phyloP scores from a whole-genome alignment of 495 filamentous ascomycete species.

The Talaromyces adpressus region DNA sequence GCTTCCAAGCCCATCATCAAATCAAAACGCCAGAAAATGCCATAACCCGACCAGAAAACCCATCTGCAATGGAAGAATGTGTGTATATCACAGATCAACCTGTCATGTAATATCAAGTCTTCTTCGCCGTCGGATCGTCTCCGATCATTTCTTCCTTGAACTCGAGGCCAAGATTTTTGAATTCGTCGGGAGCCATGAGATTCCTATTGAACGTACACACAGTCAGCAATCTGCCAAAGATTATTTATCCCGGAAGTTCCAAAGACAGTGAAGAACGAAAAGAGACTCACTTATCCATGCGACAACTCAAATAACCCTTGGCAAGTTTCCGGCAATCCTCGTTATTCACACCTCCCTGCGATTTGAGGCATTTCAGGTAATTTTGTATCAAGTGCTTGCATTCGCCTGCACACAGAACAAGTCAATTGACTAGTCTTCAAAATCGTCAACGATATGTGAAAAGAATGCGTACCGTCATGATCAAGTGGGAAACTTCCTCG shows the following conservation, averaged over 20 bases:
- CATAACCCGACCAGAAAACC: not conserved
- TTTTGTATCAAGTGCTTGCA: constrained; percentile 80
- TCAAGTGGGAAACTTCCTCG: constrained; percentile 95
- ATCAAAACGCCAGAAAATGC: constrained; percentile 6
- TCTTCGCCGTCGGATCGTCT: not conserved
- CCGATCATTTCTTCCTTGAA: constrained; percentile 38
- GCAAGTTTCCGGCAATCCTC: constrained; percentile 76
- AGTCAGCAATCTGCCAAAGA: not conserved
- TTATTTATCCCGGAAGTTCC: no score
- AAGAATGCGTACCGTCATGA: constrained; percentile 65
- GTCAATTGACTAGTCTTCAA: no score
- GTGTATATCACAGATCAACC: not conserved
- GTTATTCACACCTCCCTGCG: constrained; percentile 73
- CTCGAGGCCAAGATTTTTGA: constrained; percentile 82
- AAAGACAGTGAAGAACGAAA: no score
- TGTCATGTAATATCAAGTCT: constrained; percentile 6
- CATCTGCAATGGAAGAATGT: not conserved
- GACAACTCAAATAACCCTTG: constrained; percentile 80
- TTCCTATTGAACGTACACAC: constrained; percentile 47
- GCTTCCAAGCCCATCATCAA: not conserved
- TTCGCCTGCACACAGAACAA: constrained; percentile 54
- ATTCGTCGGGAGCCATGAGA: constrained; percentile 89
- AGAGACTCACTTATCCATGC: constrained; percentile 95
- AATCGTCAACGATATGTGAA: not conserved
- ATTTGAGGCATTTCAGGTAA: constrained; percentile 82